Evolutionary conservation across 2,329 filamentous ascomycete genomes (phyloP), one percentile per base, ranked within the genome.

Genomic region (Phialocephala subalpina): DNA sequence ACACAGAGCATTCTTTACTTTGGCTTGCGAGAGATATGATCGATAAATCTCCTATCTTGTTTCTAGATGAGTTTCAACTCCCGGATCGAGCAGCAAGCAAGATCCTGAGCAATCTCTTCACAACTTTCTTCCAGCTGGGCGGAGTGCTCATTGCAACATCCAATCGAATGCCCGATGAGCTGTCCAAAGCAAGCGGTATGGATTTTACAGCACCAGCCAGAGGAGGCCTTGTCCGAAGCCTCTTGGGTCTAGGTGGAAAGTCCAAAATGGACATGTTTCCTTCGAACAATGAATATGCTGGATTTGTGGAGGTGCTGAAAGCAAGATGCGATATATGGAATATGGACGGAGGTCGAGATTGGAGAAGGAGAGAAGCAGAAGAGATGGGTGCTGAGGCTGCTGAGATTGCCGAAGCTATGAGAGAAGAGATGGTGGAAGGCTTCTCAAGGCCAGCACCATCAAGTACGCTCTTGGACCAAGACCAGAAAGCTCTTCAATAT

Each of bases 261-360:
- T 67, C 71, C 67, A 64, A 62, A 60, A 66, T 68, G 25, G 65
- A 64, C 33, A 69, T 68, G 60, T 88, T 85, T 72, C 84, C 86
- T 1, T 81, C 85, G 45, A 85, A 86, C 55, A 91, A 90, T 62
- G 92, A 95, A 74, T 95, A 94, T 80, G 86, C 90, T 1, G 84
- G 84, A 2, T 95, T 96, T 68, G 80, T 95, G 11, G 90, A 94
- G 52, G 88, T 95, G 0, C 76, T 95, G 40, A 92, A 91, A 75
- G 90, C 91, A 11, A 83, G 92, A 62, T 95, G 92, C 74, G 92
- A 95, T 72, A 89, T 94, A 58, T 94, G 91, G 91, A 90, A 94
- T 75, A 94, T 95, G 86, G 90, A 93, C 70, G 89, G 91, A 1
- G 85, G 85, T 1, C 87, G 82, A 63, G 92, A 96, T 74, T 95